These are phyloP conservation scores for Lachnellula arida DNA, from an alignment of 2,329 filamentous ascomycete species.

Conservation along the genomic window DNA sequence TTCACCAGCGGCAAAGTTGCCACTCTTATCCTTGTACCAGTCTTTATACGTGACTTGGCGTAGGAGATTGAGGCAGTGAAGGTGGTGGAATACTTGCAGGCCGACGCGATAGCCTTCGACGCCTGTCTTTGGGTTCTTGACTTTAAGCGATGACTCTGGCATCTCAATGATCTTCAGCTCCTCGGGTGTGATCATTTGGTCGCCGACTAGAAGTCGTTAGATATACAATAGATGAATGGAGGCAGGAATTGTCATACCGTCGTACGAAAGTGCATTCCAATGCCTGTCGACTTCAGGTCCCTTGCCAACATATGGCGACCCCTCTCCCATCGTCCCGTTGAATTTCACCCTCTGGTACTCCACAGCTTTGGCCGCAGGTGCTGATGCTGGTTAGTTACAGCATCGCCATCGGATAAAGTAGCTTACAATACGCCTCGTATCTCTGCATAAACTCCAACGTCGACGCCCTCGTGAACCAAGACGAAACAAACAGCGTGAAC, in stretches of 20 bases:
- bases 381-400: conserved; percentile 31
- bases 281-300: conserved; percentile 52
- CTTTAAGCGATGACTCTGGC: conserved; percentile 47
- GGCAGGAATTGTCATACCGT: conserved; percentile 27
- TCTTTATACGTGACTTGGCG: conserved; percentile 45
- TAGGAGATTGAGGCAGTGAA: conserved; percentile 36
- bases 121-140: conserved; percentile 51
- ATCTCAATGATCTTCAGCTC: conserved; percentile 51
- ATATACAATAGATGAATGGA: not conserved
- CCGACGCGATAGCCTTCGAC: conserved; percentile 54
- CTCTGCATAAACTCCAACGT: conserved; percentile 31
- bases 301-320: conserved; percentile 48
- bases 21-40: conserved; percentile 43
- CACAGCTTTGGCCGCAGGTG: conserved; percentile 43
- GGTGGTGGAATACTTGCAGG: conserved; percentile 39
- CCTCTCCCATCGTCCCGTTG: conserved; percentile 40
- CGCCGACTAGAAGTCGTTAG: conserved; percentile 43
- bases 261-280: conserved; percentile 51
- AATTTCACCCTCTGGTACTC: conserved; percentile 47
- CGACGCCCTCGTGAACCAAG: conserved; percentile 23
- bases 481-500: conserved; percentile 24
- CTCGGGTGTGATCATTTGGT: conserved; percentile 53
- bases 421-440: conserved; percentile 44
- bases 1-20: conserved; percentile 42
- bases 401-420: not conserved